Percentiles rank a stretch among this genome's conserved stretches.
Conservation (phyloP, 805 yeast genomes). For the Candida railenensis region DNA sequence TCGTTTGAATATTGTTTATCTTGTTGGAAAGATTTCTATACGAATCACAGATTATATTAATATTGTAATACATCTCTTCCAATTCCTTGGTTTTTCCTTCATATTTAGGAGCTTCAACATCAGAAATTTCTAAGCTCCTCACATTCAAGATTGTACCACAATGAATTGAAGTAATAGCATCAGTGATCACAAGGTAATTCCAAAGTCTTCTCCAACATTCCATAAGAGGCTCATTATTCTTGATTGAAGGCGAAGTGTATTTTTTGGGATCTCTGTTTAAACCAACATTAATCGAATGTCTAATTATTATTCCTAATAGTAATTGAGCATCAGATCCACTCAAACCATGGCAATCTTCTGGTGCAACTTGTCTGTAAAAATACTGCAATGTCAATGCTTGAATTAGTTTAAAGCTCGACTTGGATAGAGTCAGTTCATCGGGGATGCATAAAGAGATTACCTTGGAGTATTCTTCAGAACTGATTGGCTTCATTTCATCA, state of each 20-base stretch:
- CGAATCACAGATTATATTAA: constrained; percentile 18
- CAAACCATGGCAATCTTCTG: constrained; percentile 42
- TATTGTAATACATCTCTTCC: constrained; percentile 9
- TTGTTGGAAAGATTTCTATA: constrained; percentile 29
- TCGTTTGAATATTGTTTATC: constrained; percentile 23
- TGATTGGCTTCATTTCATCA: constrained; percentile 27
- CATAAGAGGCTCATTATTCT: constrained; percentile 23
- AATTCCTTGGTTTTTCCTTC: constrained; percentile 16
- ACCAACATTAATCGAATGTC: constrained; percentile 41
- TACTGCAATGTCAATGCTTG: constrained; percentile 33
- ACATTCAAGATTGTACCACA: constrained; percentile 31
- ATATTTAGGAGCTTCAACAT: constrained; percentile 28
- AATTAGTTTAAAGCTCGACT: constrained; percentile 34
- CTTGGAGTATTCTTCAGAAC: constrained; percentile 26
- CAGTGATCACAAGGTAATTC: constrained; percentile 27
- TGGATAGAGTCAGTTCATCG: constrained; percentile 25
- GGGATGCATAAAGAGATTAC: constrained; percentile 34
- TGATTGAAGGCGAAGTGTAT: constrained; percentile 26
- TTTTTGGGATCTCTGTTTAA: constrained; percentile 38
- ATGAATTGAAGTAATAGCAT: constrained; percentile 32
- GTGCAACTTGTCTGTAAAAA: constrained; percentile 36
- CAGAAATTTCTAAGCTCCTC: constrained; percentile 26
- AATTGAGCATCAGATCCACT: constrained; percentile 40
- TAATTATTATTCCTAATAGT: constrained; percentile 33
- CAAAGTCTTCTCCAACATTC: constrained; percentile 38